Percentiles rank a stretch among this genome's conserved stretches.
Evolutionary conservation across 768 basidiomycete species (phyloP).

Genomic region (Gyrodon lividus): DNA sequence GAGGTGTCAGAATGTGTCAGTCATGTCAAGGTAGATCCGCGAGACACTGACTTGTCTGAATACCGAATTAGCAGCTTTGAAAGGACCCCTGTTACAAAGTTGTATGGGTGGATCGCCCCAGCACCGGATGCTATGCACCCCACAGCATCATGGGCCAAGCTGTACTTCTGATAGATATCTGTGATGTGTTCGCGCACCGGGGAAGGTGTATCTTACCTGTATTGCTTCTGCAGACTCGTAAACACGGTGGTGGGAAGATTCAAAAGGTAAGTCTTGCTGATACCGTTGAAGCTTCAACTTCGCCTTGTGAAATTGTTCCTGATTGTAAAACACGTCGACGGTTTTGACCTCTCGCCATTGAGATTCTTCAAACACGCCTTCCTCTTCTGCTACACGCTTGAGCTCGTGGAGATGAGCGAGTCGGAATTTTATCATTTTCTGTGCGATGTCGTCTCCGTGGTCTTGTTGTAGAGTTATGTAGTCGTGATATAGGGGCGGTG

Average conservation of each 20-base stretch:
- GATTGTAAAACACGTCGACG: constrained; percentile 54
- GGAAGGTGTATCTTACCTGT: constrained; percentile 17
- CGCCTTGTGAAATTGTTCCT: constrained; percentile 40
- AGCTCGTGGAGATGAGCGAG: constrained; percentile 54
- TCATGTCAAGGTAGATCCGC: not conserved
- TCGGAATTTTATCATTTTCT: constrained; percentile 59
- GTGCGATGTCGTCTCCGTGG: constrained; percentile 47
- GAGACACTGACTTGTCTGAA: constrained; percentile 42
- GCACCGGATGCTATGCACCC: constrained; percentile 56
- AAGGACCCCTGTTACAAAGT: constrained; percentile 63
- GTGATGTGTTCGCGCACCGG: not conserved
- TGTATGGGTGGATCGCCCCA: constrained; percentile 69
- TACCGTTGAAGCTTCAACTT: constrained; percentile 45
- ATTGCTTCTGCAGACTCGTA: constrained; percentile 35
- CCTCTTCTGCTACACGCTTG: constrained; percentile 49
- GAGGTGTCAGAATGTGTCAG: not conserved
- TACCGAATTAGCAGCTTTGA: constrained; percentile 48
- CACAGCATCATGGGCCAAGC: constrained; percentile 41
- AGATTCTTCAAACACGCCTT: constrained; percentile 48
- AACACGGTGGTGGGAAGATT: constrained; percentile 36
- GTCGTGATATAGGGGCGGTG: constrained; percentile 58
- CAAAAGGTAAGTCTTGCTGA: constrained; percentile 48
- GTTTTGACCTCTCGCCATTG: constrained; percentile 60
- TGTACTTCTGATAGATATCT: constrained; percentile 39
- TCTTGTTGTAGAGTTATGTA: constrained; percentile 46